These are phyloP conservation scores for Sclerotinia minor DNA, from an alignment of 2,329 filamentous ascomycete genomes.

Conservation along the genomic window DNA sequence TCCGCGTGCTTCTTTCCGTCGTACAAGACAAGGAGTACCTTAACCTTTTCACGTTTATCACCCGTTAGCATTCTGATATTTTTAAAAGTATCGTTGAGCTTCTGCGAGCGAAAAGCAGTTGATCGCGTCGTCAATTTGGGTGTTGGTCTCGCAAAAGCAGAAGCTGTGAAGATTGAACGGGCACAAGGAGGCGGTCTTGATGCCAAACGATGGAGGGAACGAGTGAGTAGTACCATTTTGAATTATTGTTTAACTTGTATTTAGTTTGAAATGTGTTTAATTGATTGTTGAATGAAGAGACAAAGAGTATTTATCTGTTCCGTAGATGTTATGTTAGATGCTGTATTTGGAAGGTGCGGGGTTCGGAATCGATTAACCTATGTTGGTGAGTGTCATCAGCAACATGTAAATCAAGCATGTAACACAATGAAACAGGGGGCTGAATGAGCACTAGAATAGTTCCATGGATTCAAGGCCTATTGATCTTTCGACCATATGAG, in stretches of 20 bases:
- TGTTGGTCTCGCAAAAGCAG: slow-evolving; percentile 32
- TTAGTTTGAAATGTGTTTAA: background rate
- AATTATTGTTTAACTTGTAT: slow-evolving; percentile 31
- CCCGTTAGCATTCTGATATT: slow-evolving; percentile 41
- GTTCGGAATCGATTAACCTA: slow-evolving; percentile 5
- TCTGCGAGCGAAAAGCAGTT: slow-evolving; percentile 6
- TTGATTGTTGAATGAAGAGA: slow-evolving; percentile 5
- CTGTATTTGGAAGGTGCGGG: slow-evolving; percentile 10
- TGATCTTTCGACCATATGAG: background rate
- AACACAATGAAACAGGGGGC: background rate
- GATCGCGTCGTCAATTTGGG: slow-evolving; percentile 20
- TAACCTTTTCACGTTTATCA: slow-evolving; percentile 63
- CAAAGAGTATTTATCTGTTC: slow-evolving; percentile 12
- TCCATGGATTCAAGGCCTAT: background rate
- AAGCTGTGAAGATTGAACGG: slow-evolving; percentile 29
- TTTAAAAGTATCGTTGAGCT: slow-evolving; percentile 31
- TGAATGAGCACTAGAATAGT: background rate
- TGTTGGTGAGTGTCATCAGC: background rate
- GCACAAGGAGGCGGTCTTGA: slow-evolving; percentile 26
- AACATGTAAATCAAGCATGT: background rate
- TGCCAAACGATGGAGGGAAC: slow-evolving; percentile 38
- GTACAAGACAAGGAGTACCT: slow-evolving; percentile 92
- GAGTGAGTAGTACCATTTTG: slow-evolving; percentile 51
- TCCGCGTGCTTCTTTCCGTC: slow-evolving; percentile 84
- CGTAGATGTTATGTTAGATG: slow-evolving; percentile 2